Evolutionary conservation across 139 green algal genomes (phyloP).

Genomic region (Monoraphidium neglectum): DNA sequence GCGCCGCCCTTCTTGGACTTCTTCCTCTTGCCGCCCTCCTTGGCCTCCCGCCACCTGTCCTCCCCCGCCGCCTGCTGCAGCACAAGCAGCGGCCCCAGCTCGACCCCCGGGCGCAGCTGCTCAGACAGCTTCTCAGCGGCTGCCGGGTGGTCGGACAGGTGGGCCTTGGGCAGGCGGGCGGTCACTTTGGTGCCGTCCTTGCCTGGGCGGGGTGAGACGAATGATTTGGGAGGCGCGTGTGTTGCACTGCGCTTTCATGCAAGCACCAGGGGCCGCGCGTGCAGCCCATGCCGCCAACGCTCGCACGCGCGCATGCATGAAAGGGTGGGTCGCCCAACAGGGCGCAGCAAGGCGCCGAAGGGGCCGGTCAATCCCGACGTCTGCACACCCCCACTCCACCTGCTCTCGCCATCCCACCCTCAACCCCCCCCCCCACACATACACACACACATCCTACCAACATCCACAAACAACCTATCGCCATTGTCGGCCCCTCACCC

Average conservation of each 20-base stretch:
- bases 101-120: constrained; percentile 40
- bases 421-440: neutral
- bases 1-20: no score
- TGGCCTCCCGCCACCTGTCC: neutral
- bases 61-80: neutral
- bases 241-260: neutral
- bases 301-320: no score
- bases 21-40: no score
- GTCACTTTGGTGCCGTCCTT: constrained; percentile 7
- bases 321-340: no score
- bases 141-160: constrained; percentile 81
- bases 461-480: neutral
- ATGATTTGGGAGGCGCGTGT: neutral
- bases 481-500: neutral
- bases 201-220: neutral
- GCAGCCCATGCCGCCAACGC: no score
- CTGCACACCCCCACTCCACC: no score
- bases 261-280: no score
- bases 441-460: neutral
- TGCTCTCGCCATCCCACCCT: no score
- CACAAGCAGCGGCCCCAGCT: constrained; percentile 40
- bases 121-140: constrained; percentile 51
- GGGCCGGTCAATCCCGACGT: no score
- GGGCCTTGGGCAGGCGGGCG: constrained; percentile 57
- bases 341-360: no score